Conservation (phyloP, 176 grass and related monocot species). For the Carex littledalei region DNA sequence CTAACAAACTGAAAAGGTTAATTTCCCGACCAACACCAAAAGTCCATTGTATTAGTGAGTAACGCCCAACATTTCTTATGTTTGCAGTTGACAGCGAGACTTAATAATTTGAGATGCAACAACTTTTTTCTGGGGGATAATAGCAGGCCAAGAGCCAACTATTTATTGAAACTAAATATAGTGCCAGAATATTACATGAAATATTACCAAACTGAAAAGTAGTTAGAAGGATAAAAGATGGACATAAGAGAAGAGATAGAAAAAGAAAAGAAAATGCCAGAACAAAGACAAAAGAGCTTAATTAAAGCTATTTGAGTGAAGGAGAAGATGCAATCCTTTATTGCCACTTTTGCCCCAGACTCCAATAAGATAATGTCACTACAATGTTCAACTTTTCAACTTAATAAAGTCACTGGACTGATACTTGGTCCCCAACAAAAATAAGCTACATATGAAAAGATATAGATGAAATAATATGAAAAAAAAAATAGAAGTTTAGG, state of each 20-base stretch:
- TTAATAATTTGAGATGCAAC: background rate
- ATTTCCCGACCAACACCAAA: background rate
- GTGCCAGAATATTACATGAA: background rate
- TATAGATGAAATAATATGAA: background rate
- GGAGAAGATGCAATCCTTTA: background rate
- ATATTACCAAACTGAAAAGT: background rate
- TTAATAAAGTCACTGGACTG: background rate
- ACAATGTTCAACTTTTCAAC: background rate
- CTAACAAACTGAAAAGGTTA: conserved; percentile 21
- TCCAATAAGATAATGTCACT: background rate
- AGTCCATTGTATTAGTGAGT: background rate
- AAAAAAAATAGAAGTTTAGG: background rate
- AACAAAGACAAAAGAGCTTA: background rate
- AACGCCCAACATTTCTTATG: background rate
- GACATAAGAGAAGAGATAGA: background rate
- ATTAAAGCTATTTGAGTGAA: background rate
- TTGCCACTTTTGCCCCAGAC: background rate
- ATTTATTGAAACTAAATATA: background rate
- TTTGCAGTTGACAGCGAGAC: background rate
- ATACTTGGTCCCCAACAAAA: background rate
- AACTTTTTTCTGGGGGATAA: background rate
- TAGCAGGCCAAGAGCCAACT: background rate
- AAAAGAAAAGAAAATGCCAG: background rate
- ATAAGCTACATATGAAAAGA: background rate
- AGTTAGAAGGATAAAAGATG: background rate